Conservation (phyloP, 768 basidiomycete genomes). For the Tylopilus cervinicoccineus region DNA sequence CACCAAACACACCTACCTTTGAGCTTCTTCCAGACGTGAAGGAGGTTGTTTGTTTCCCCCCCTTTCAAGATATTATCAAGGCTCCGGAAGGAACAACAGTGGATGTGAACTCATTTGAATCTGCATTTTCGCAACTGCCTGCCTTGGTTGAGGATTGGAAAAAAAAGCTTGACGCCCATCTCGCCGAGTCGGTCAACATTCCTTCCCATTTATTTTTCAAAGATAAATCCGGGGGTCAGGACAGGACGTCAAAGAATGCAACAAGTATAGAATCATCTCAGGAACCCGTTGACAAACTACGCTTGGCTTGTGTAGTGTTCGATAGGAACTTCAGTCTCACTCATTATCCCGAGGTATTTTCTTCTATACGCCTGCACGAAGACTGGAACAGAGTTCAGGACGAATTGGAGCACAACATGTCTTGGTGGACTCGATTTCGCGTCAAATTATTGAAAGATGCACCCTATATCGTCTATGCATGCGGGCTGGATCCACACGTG, state of each 20-base stretch:
- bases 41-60: not conserved
- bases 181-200: not conserved
- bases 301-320: conserved; percentile 5
- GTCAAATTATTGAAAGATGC: not conserved
- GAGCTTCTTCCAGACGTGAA: conserved; percentile 1
- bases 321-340: not conserved
- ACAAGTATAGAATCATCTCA: not conserved
- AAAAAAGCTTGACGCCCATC: not conserved
- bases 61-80: conserved; percentile 2
- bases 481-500: conserved; percentile 1
- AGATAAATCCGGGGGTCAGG: no score
- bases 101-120: not conserved
- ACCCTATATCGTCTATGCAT: not conserved
- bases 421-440: not conserved
- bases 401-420: not conserved
- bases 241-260: not conserved
- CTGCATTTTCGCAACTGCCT: conserved; percentile 7
- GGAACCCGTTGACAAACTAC: not conserved
- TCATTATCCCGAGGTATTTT: not conserved
- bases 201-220: not conserved
- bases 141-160: not conserved
- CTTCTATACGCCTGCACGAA: not conserved
- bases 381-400: no score
- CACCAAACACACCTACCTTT: not conserved
- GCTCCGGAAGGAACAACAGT: not conserved